phyloP scores from a whole-genome alignment of 306 rosid species.

The Trifolium pratense region DNA sequence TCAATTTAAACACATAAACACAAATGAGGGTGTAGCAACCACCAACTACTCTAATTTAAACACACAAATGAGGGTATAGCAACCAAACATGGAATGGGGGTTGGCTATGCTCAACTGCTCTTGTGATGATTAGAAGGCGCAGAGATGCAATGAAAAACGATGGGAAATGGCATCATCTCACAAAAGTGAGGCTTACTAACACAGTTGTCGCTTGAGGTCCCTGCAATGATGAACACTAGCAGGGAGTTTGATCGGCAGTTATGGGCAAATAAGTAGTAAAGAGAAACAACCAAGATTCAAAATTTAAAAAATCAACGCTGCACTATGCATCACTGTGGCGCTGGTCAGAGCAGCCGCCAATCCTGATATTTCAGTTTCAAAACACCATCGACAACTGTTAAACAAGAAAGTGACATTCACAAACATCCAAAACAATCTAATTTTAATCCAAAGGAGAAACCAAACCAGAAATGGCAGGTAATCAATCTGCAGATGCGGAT shows the following conservation, averaged over 20 bases:
- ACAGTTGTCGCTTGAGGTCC: no score
- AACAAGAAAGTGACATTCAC: constrained; percentile 36
- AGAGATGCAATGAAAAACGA: background rate
- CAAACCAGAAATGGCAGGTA: constrained; percentile 32
- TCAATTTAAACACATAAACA: background rate
- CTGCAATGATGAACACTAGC: no score
- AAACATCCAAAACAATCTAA: constrained; percentile 11
- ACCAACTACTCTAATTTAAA: no score
- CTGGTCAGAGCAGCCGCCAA: background rate
- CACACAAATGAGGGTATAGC: no score
- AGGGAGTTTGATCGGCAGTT: no score
- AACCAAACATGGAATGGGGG: background rate
- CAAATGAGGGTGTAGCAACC: background rate
- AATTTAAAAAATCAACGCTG: background rate
- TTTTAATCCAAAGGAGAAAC: constrained; percentile 32
- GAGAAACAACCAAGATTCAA: background rate
- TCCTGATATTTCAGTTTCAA: constrained; percentile 1
- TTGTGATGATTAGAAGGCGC: background rate
- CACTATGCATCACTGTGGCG: background rate
- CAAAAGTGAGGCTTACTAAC: background rate
- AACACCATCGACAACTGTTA: constrained; percentile 10
- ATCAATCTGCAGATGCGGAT: constrained; percentile 36
- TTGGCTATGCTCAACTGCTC: background rate
- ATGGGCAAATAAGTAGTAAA: background rate
- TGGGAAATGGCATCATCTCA: background rate